Percentiles rank a stretch among this genome's conserved stretches.
Evolutionary conservation across 2,329 filamentous ascomycete species (phyloP).

Genomic region (Talaromyces sp.): DNA sequence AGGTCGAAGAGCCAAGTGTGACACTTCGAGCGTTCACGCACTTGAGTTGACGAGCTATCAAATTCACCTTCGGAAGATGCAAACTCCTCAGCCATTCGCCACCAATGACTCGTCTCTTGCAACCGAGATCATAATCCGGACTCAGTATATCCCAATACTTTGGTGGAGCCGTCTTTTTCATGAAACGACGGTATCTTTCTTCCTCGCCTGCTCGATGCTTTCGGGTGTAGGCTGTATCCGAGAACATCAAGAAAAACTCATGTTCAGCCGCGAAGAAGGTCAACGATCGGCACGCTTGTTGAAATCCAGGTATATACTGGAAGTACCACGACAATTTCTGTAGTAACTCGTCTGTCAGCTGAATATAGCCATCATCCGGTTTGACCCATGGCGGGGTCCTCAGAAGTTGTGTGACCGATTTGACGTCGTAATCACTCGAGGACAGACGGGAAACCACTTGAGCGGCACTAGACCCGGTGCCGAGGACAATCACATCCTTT

Average conservation of each 20-base stretch:
- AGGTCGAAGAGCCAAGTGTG: constrained; percentile 47
- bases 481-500: constrained; percentile 55
- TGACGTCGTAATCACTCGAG: constrained; percentile 45
- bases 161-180: constrained; percentile 49
- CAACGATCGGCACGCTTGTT: constrained; percentile 41
- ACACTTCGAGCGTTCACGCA: constrained; percentile 48
- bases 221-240: constrained; percentile 33
- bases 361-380: constrained; percentile 21
- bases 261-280: constrained; percentile 41
- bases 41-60: constrained; percentile 49
- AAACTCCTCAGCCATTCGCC: constrained; percentile 52
- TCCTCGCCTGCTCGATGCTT: constrained; percentile 38
- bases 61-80: constrained; percentile 49
- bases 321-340: constrained; percentile 46
- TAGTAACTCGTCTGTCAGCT: constrained; percentile 34
- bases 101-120: constrained; percentile 60
- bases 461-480: constrained; percentile 54
- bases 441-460: constrained; percentile 52
- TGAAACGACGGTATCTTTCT: constrained; percentile 41
- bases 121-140: constrained; percentile 58
- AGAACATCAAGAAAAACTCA: constrained; percentile 42
- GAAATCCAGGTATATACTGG: constrained; percentile 48
- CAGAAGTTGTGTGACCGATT: constrained; percentile 57
- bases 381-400: constrained; percentile 54
- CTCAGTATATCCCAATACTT: constrained; percentile 59